phyloP scores from a whole-genome alignment of 2,329 filamentous ascomycete genomes.

The Sporothrix inflata region DNA sequence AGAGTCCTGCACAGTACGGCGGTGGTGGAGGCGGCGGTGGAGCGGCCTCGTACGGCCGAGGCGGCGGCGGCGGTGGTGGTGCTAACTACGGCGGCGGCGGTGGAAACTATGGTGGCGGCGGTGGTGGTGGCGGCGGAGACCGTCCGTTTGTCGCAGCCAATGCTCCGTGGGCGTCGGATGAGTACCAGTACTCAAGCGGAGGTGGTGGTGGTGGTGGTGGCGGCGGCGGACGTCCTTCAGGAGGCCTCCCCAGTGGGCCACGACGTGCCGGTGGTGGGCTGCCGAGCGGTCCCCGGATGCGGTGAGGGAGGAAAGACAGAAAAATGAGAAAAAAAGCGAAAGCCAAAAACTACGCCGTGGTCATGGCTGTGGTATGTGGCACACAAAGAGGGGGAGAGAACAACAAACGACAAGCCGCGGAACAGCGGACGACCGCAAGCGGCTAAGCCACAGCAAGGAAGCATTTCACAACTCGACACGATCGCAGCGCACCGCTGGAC shows the following conservation, averaged over 20 bases:
- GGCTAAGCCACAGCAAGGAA: not conserved
- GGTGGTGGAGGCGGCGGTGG: slow-evolving; percentile 37
- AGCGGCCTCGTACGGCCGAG: slow-evolving; percentile 39
- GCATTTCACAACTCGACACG: not conserved
- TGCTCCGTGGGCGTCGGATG: slow-evolving; percentile 52
- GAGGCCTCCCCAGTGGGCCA: slow-evolving; percentile 47
- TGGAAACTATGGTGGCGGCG: slow-evolving; percentile 40
- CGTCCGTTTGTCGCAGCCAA: slow-evolving; percentile 52
- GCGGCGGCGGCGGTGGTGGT: slow-evolving; percentile 48
- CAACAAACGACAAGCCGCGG: not conserved
- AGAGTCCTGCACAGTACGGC: slow-evolving; percentile 40
- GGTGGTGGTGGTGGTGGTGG: slow-evolving; percentile 42
- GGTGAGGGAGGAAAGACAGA: slow-evolving; percentile 39
- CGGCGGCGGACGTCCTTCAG: slow-evolving; percentile 37
- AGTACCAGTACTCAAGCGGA: slow-evolving; percentile 45
- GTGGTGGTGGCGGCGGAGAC: slow-evolving; percentile 41
- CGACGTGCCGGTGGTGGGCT: slow-evolving; percentile 44
- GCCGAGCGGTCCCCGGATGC: slow-evolving; percentile 47
- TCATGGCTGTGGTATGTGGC: slow-evolving; percentile 2
- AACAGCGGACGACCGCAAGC: too few relatives aligned
- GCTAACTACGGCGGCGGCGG: slow-evolving; percentile 43
- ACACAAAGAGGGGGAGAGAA: not conserved
- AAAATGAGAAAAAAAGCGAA: not conserved
- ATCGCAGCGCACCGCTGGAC: not conserved
- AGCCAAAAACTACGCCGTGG: not conserved